phyloP scores from a whole-genome alignment of 495 filamentous ascomycete genomes.

The Daldinia childiae region DNA sequence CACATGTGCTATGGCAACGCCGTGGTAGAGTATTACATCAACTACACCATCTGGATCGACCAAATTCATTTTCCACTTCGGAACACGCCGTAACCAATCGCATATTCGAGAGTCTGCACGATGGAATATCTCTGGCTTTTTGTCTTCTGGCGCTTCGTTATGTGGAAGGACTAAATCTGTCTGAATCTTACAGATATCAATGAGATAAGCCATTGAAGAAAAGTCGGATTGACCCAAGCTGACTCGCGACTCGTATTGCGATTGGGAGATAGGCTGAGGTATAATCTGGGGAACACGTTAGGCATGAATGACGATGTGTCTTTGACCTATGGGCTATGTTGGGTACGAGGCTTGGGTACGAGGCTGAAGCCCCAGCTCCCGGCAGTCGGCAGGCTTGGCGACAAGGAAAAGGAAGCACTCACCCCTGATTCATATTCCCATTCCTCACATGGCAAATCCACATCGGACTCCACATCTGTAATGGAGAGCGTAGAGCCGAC shows the following conservation, averaged over 20 bases:
- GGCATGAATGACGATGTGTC: conserved; percentile 3
- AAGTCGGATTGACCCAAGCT: conserved; percentile 58
- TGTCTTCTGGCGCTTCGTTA: conserved; percentile 25
- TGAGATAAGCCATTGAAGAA: conserved; percentile 71
- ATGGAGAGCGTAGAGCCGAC: conserved; percentile 29
- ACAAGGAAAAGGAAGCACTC: conserved; percentile 38
- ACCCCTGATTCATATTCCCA: conserved; percentile 64
- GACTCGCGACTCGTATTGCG: conserved; percentile 68
- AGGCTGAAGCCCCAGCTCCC: not conserved
- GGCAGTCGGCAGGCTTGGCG: not conserved
- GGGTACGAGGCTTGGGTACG: not conserved
- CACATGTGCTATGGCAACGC: conserved; percentile 52
- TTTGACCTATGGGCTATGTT: not conserved
- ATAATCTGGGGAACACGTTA: conserved; percentile 55
- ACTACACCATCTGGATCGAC: conserved; percentile 67
- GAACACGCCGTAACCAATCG: conserved; percentile 74
- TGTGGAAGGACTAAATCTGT: conserved; percentile 65
- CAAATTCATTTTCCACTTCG: conserved; percentile 70
- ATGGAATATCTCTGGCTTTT: conserved; percentile 48
- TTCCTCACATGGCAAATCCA: conserved; percentile 73
- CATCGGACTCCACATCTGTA: conserved; percentile 55
- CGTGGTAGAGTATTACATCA: conserved; percentile 79
- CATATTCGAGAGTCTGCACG: conserved; percentile 72
- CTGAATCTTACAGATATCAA: conserved; percentile 64
- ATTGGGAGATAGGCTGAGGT: conserved; percentile 60